Base-by-base conservation (phyloP, 2,329 filamentous ascomycete genomes). In the Metarhizium guizhouense region DNA sequence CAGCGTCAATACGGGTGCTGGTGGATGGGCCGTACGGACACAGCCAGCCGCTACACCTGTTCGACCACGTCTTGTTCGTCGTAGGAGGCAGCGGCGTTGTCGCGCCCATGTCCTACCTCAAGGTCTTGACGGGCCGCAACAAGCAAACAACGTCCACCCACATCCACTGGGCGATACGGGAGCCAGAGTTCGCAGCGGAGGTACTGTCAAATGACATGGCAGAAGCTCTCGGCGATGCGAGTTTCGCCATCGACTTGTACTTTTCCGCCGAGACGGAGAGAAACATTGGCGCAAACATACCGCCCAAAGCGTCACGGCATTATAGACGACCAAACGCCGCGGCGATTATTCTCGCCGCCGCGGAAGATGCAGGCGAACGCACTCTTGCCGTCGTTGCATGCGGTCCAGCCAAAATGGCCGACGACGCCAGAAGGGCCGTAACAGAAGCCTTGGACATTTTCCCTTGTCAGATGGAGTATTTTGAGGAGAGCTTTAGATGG, bases 1-100 rank as follows among this genome's bases (percentile, higher is more conserved):
- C 67, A 0, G 62, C 64, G 0, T 59, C 63, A 0, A 51, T 74
- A 1, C 66, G 68, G 0, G 64, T 78, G 0, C 61, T 76, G 0
- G 67, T 77, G 6, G 75, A 78, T 14, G 75, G 75, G 0, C 75
- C 75, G 0, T 78, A 78, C 49, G 75, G 75, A 0, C 68, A 72
- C 34, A 72, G 69, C 0, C 67, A 69, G 4, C 67, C 70, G 0
- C 65, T 78, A 3, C 61, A 71, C 45, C 58, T 60, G 1, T 77
- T 74, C 47, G 65, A 70, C 13, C 67, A 68, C 25, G 60, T 77
- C 2, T 56, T 76, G 0, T 76, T 77, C 55, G 61, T 78, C 4
- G 72, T 72, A 0, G 75, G 75, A 1, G 75, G 75, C 0, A 76
- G 72, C 50, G 75, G 75, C 0, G 70, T 78, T 14, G 74, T 74